These are phyloP conservation scores for Leishmania arabica DNA, from an alignment of 208 protist species.

Conservation along the genomic window DNA sequence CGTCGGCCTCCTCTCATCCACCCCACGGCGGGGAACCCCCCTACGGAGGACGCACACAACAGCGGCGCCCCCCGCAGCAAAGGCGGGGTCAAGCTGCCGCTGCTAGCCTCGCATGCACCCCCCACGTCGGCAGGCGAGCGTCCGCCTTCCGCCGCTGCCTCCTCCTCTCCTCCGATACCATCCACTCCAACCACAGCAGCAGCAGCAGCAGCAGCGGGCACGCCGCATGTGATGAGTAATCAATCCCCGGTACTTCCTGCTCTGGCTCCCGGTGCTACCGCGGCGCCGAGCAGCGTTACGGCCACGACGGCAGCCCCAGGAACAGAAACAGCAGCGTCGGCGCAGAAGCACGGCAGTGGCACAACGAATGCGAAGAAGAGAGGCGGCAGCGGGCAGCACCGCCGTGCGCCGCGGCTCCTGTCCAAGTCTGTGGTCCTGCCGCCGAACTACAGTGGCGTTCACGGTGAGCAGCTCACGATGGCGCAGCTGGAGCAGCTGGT, in stretches of 20 bases:
- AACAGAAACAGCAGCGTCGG: not conserved
- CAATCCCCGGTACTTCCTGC: not conserved
- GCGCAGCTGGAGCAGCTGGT: slow-evolving; percentile 29
- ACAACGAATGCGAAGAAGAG: not conserved
- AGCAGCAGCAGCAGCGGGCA: not conserved
- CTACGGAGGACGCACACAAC: not conserved
- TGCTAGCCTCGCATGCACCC: not conserved
- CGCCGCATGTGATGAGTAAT: not conserved
- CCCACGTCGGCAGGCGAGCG: not conserved
- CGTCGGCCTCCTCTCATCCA: not conserved
- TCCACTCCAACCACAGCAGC: not conserved
- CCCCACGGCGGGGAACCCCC: slow-evolving; percentile 1
- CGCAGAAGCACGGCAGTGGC: not conserved
- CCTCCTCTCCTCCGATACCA: not conserved
- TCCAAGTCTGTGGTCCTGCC: slow-evolving; percentile 25
- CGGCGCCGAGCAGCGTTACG: not conserved
- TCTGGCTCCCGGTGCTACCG: not conserved
- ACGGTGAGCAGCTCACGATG: slow-evolving; percentile 31
- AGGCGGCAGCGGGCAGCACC: not conserved
- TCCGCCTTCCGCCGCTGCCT: not conserved
- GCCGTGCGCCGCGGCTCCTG: not conserved
- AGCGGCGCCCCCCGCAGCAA: not conserved
- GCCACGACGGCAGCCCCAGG: not conserved
- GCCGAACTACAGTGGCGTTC: slow-evolving; percentile 31
- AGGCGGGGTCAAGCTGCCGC: not conserved